Conservation (phyloP, 1,139 yeast species). For the Pichia sp. region DNA sequence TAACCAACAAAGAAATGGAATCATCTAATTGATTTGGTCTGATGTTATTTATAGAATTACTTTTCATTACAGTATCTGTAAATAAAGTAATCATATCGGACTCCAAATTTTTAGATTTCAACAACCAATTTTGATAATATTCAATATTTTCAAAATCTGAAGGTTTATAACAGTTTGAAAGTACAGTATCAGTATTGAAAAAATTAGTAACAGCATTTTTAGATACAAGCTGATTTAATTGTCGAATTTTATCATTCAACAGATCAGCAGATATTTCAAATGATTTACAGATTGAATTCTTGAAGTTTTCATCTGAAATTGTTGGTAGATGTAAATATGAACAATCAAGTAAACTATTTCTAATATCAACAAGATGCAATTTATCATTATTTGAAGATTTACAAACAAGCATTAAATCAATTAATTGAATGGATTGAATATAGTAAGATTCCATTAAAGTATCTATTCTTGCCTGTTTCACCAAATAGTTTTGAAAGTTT, state of each 20-base stretch:
- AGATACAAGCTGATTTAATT: conserved; percentile 9
- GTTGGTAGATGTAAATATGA: conserved; percentile 15
- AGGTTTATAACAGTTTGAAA: conserved; percentile 12
- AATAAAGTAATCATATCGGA: conserved; percentile 7
- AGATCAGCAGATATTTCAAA: conserved; percentile 9
- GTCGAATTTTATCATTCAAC: conserved; percentile 6
- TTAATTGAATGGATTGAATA: conserved; percentile 14
- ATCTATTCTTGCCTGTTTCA: background rate
- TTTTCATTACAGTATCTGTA: background rate
- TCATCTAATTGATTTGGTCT: conserved; percentile 13
- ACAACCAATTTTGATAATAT: conserved; percentile 20
- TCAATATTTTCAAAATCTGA: conserved; percentile 19
- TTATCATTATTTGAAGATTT: conserved; percentile 14
- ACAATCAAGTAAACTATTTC: conserved; percentile 10
- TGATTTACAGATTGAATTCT: conserved; percentile 7
- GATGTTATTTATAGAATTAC: background rate
- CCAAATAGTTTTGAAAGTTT: conserved; percentile 6
- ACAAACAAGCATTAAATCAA: conserved; percentile 17
- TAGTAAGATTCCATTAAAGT: conserved; percentile 9
- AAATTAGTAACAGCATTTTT: conserved; percentile 17
- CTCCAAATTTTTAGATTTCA: conserved; percentile 15
- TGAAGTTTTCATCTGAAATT: conserved; percentile 14
- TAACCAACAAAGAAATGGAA: conserved; percentile 8
- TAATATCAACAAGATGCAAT: conserved; percentile 2
- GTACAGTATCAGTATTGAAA: conserved; percentile 12